Base-by-base conservation (phyloP, 108 stramenopile genomes). In the Licmophora abbreviata region DNA sequence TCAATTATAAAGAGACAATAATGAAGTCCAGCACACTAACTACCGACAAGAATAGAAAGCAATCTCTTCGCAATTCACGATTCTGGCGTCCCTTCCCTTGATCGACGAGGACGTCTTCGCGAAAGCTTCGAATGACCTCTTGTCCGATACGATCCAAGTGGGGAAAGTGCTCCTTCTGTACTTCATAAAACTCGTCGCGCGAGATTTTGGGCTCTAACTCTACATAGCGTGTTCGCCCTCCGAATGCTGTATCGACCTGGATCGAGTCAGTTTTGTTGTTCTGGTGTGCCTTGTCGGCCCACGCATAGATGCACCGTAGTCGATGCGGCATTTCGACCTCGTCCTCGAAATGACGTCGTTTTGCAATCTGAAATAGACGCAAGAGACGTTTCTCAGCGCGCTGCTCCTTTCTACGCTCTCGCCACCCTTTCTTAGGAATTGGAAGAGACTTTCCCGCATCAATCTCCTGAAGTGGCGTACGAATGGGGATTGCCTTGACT, bases 251-350 rank as follows among this genome's bases (percentile, higher is more conserved):
- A 45, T 87, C 85, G 20, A 93, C 78, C 41, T 81, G 56, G 23
- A 93, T 77, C 10, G 77, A 76, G 29, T 87, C 78, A 11, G 88
- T 42, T 40, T 73, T 75, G 54, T 83, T 85, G 48, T 80, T 57
- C 56, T 93, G 92, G 58, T 93, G 85, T 27, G 67, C 56, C 56
- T 93, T 93, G 17, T 88, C 78, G 10, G 88, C 83, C 92, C 92
- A 93, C 2, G 88, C 85, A 56, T 93, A 93, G 44, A 85, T 78
- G 56, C 88, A 89, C 22, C 92, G 70, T 10, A 93, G 55, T 52
- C 92, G 69, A 61, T 93, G 92, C 18, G 81, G 66, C 30, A 82
- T 66, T 67, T 93, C 92, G 17, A 85, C 80, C 45, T 93, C 88
- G 56, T 83, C 73, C 25, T 77, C 71, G 68, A 89, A 93, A 46